phyloP scores from a whole-genome alignment of 371 early-diverging fungal genomes.

The Haplosporangium sp. region DNA sequence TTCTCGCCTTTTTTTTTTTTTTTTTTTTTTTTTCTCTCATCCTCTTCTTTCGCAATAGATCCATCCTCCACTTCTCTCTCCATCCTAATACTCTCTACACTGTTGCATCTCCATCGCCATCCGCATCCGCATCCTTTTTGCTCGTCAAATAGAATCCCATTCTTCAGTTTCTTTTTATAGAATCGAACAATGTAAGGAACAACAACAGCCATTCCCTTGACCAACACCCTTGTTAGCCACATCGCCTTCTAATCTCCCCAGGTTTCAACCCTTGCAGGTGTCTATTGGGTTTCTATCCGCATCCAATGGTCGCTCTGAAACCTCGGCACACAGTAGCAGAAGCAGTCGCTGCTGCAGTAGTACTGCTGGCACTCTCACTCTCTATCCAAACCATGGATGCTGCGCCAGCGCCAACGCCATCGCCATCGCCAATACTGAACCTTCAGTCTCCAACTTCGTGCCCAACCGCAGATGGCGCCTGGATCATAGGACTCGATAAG shows the following conservation, averaged over 20 bases:
- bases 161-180: too few relatives aligned
- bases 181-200: too few relatives aligned
- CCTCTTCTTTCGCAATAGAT: not conserved
- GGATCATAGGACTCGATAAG: constrained; percentile 24
- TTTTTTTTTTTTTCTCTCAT: not conserved
- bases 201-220: too few relatives aligned
- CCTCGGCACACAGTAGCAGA: not conserved
- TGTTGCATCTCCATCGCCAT: not conserved
- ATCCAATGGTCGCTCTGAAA: not conserved
- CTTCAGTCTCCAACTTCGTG: constrained; percentile 4
- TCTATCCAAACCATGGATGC: not conserved
- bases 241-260: too few relatives aligned
- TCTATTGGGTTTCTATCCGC: not conserved
- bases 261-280: too few relatives aligned
- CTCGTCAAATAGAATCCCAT: not conserved
- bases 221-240: too few relatives aligned
- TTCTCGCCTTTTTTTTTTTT: not conserved
- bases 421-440: not conserved
- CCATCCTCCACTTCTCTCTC: not conserved
- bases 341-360: not conserved
- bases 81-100: not conserved
- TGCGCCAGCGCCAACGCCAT: not conserved
- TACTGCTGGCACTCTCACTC: not conserved
- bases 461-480: constrained; percentile 6
- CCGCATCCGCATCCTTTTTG: not conserved